phyloP scores from a whole-genome alignment of 225 moss, liverwort and hornwort species.

The Ulota crispa region DNA sequence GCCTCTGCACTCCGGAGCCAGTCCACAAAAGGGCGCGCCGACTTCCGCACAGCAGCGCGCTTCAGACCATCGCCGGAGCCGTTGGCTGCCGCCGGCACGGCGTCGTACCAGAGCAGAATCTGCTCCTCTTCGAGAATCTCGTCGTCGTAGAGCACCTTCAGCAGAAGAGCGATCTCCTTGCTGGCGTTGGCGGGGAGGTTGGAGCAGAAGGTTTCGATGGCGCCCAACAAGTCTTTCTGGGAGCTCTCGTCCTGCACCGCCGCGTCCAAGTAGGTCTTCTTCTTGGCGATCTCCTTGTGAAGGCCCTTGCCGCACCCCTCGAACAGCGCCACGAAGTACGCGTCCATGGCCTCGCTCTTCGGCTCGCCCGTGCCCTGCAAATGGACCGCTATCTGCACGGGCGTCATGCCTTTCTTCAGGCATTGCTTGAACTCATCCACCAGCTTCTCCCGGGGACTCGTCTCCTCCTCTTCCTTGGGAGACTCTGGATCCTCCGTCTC shows the following conservation, averaged over 20 bases:
- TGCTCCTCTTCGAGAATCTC: conserved; percentile 89
- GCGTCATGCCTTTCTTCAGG: conserved; percentile 61
- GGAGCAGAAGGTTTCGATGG: conserved; percentile 61
- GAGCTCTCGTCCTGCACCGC: conserved; percentile 58
- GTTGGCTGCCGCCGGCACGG: conserved; percentile 24
- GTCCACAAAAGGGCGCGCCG: conserved; percentile 67
- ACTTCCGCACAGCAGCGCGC: conserved; percentile 49
- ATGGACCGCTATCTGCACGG: conserved; percentile 60
- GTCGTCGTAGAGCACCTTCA: conserved; percentile 73
- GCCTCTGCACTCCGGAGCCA: conserved; percentile 90
- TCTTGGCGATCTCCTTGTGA: conserved; percentile 65
- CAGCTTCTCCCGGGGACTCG: conserved; percentile 49
- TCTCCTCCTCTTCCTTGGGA: conserved; percentile 52
- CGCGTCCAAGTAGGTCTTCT: conserved; percentile 62
- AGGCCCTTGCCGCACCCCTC: conserved; percentile 75
- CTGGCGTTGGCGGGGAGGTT: conserved; percentile 60
- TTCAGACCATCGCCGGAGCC: conserved; percentile 33
- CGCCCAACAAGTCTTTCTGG: conserved; percentile 53
- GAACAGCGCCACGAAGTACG: conserved; percentile 70
- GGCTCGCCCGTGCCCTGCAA: conserved; percentile 52
- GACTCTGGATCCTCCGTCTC: conserved; percentile 51
- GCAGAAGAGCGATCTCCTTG: conserved; percentile 79
- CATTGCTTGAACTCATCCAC: conserved; percentile 67
- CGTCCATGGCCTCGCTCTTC: conserved; percentile 61
- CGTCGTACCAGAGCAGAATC: conserved; percentile 75